Base-by-base conservation (phyloP, 352 stramenopile species). In the Globisporangium barbulae region DNA sequence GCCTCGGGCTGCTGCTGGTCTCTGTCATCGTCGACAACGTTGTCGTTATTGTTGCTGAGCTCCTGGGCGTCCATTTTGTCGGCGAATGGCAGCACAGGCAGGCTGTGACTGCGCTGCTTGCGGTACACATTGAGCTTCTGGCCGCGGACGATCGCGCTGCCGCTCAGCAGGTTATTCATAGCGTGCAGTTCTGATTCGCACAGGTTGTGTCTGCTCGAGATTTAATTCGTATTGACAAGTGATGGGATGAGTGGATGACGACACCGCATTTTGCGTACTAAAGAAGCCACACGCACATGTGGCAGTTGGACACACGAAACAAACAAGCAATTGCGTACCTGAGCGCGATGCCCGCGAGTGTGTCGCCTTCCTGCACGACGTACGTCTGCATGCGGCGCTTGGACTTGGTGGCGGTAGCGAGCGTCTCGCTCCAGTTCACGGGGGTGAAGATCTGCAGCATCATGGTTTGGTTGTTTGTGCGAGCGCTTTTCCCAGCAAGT, bases 121-220 rank as follows among this genome's bases (percentile, higher is more conserved):
- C 68, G 73, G 44, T 78, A 67, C 42, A 84, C 70, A 39, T 71
- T 64, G 21, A 89, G 59, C 56, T 74, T 57, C 55, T 85, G 76
- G 9, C 77, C 76, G 6, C 63, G 45, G 41, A 78, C 74, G 47
- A 83, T 74, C 53, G 72, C 50, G 39, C 60, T 67, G 50, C 72
- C 75, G 25, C 64, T 63, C 39, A 75, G 69, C 50, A 89, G 60
- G 52, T 85, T 76, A 67, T 88, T 89, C 55, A 85, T 74, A 28
- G 75, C 70, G 33, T 71, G 69, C 55, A 90, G 66, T 55, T 90
- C 76, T 21, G 64, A 71, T 62, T 82, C 72, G 19, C 74, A 71
- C 68, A 87, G 71, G 13, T 75, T 72, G 65, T 86, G 75, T 22
- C 76, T 88, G 41, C n/a, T 25, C 6, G 30, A 22, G 25, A 13